These are phyloP conservation scores for Ceratocystiopsis brevicomis DNA, from an alignment of 2,329 filamentous ascomycete species.

Conservation along the genomic window DNA sequence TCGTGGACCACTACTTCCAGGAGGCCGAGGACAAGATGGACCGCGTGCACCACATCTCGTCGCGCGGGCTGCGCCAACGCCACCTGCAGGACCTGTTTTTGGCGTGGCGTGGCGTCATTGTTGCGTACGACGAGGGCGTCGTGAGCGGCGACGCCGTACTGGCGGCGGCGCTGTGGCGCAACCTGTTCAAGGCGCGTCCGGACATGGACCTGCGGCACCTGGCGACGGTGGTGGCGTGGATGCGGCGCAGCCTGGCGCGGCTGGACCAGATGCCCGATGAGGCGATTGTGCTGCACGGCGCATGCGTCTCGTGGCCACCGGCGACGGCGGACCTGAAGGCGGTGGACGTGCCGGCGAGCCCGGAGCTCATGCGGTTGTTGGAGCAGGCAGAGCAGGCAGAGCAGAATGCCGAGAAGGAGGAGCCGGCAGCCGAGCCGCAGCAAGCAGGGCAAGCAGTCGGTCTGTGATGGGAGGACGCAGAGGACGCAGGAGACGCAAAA, in stretches of 20 bases:
- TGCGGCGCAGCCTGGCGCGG: conserved; percentile 27
- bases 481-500: too few species aligned
- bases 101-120: conserved; percentile 75
- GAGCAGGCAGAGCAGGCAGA: conserved; percentile 5
- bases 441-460: too few species aligned
- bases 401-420: background rate
- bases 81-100: conserved; percentile 78
- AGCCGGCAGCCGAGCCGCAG: too few species aligned
- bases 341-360: conserved; percentile 22
- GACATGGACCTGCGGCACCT: conserved; percentile 31
- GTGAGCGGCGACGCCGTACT: conserved; percentile 59
- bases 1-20: conserved; percentile 91
- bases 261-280: conserved; percentile 32
- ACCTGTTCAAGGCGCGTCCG: conserved; percentile 57
- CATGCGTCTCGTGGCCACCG: conserved; percentile 23
- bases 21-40: conserved; percentile 73
- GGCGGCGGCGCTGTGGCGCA: conserved; percentile 77
- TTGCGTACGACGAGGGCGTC: conserved; percentile 70
- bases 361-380: conserved; percentile 19
- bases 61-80: conserved; percentile 38
- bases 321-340: conserved; percentile 17
- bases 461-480: too few species aligned
- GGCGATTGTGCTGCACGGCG: conserved; percentile 15
- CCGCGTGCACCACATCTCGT: conserved; percentile 51
- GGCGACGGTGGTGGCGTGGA: conserved; percentile 37